Base-by-base conservation (phyloP, 106 monocot genomes). In the Phalaenopsis aphrodite region DNA sequence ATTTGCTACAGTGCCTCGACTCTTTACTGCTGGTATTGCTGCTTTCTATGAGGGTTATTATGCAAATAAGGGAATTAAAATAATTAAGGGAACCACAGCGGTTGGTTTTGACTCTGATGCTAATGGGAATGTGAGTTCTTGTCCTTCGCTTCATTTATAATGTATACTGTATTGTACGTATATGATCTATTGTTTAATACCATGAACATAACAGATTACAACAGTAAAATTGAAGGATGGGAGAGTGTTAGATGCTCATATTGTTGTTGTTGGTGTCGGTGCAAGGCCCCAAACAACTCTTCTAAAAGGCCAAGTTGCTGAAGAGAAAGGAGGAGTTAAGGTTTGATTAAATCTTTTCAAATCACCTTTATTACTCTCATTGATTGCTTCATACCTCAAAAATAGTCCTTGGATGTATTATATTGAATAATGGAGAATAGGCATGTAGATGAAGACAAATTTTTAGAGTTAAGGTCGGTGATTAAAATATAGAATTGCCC, bases 21-120 rank as follows among this genome's bases (percentile, higher is more conserved):
- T 97, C 77, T 97, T 97, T 80, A 98, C 94, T 75, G 55, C 98
- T 36, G 94, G 82, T 39, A 92, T 94, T 78, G 94, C 98, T 83
- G 90, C 92, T 42, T 93, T 93, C 61, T 87, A 87, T 52, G 87
- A 87, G 79, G 84, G 87, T 16, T 87, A 84, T 73, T 87, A 87
- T 77, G 79, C 84, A 55, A 84, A 82, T 12, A 87, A 87, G 38
- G 87, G 87, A 72, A 79, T 87, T 46, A 82, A 81, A 75, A 84
- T 87, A 82, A 82, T 82, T 72, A 87, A 87, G 79, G 87, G 87
- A 48, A 84, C 87, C 4, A 84, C 82, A 15, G 87, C 87, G 71
- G 82, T 82, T 82, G 87, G 87, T 55, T 84, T 87, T 82, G 84
- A 87, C 72, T 82, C 84, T 52, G 42, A 87, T 82, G 7, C 78